Evolutionary conservation across 805 yeast species (phyloP).

Genomic region (Teunomyces stri): DNA sequence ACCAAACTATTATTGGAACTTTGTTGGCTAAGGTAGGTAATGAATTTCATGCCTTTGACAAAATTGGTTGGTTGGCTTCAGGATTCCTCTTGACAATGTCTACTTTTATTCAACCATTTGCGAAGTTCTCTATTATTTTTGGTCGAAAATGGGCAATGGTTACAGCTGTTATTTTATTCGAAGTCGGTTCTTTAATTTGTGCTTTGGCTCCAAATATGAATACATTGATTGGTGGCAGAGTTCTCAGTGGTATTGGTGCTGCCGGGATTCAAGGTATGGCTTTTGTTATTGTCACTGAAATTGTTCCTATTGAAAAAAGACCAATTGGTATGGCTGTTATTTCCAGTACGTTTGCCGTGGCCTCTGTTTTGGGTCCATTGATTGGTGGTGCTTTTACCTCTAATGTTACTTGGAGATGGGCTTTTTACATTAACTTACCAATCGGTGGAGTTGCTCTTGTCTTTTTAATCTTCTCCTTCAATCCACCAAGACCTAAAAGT

Average conservation of each 20-base stretch:
- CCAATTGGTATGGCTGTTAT: conserved; percentile 21
- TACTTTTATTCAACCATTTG: conserved; percentile 35
- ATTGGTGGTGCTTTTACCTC: conserved; percentile 26
- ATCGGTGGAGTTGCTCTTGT: conserved; percentile 20
- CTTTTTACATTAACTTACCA: conserved; percentile 26
- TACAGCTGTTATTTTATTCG: conserved; percentile 24
- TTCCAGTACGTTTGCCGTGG: conserved; percentile 18
- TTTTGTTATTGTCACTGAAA: conserved; percentile 30
- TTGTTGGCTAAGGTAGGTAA: conserved; percentile 34
- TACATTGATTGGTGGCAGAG: conserved; percentile 41
- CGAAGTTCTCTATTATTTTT: conserved; percentile 34
- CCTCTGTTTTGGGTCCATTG: conserved; percentile 25
- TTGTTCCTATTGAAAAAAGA: conserved; percentile 27
- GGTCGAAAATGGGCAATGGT: conserved; percentile 34
- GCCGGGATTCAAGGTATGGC: conserved; percentile 32
- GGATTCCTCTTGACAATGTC: conserved; percentile 36
- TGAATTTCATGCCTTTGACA: conserved; percentile 31
- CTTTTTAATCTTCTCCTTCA: conserved; percentile 16
- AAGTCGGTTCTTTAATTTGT: conserved; percentile 37
- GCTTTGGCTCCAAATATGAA: conserved; percentile 37
- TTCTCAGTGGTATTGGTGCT: conserved; percentile 37
- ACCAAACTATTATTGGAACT: conserved; percentile 39
- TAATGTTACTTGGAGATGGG: conserved; percentile 26
- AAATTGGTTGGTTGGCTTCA: conserved; percentile 39
- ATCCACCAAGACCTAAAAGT: conserved; percentile 17